Percentiles rank a stretch among this genome's conserved stretches.
phyloP scores from a whole-genome alignment of 331 rosid species.

The Malus hybrid region DNA sequence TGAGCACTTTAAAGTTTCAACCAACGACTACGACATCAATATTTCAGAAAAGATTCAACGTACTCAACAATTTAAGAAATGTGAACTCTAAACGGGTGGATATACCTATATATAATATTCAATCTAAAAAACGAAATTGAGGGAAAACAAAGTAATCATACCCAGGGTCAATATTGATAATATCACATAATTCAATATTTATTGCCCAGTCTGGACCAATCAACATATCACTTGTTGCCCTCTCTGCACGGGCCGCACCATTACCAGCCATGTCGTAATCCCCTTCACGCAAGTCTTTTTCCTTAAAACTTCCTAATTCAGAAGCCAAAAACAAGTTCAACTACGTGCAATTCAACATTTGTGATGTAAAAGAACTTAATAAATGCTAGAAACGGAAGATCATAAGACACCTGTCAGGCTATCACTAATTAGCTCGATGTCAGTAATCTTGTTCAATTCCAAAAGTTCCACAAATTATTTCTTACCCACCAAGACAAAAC shows the following conservation, averaged over 20 bases:
- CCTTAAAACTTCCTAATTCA: conserved; percentile 27
- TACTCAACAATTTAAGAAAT: not conserved
- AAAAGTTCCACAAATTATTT: not conserved
- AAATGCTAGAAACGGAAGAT: not conserved
- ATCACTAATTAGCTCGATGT: not conserved
- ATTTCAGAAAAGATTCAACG: not conserved
- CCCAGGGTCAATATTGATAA: conserved; percentile 75
- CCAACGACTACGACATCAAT: not conserved
- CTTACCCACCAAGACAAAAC: not conserved
- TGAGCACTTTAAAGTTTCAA: not conserved
- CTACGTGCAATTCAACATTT: not conserved
- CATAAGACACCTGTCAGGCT: not conserved
- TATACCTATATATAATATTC: not conserved
- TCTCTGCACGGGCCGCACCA: conserved; percentile 78
- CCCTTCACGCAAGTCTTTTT: conserved; percentile 14
- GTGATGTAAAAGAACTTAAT: not conserved
- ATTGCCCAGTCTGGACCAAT: conserved; percentile 92
- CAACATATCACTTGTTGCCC: conserved; percentile 88
- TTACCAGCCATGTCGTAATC: conserved; percentile 47
- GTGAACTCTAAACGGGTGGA: not conserved
- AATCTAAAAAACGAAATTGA: not conserved
- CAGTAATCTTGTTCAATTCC: not conserved
- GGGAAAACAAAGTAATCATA: conserved; percentile 22
- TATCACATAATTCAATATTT: conserved; percentile 83
- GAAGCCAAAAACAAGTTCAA: conserved; percentile 18